Percentiles rank a stretch among this genome's conserved stretches.
Conservation (phyloP, 208 protist species). For the Chromosphaera perkinsii region DNA sequence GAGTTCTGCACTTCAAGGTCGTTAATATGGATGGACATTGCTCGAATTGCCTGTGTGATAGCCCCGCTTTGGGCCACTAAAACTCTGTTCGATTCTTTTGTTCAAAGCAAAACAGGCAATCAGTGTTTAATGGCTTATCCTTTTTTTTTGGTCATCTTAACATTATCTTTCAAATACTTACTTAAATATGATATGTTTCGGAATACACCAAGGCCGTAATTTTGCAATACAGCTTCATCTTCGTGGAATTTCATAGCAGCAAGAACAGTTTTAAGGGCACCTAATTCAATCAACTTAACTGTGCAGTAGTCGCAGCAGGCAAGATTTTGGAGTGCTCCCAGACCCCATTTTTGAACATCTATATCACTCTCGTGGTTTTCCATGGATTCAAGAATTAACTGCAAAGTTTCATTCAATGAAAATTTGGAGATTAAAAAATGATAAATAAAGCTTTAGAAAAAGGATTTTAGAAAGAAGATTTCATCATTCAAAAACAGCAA, state of each 20-base stretch:
- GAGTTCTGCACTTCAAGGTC: constrained; percentile 28
- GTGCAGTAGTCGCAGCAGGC: constrained; percentile 21
- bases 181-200: constrained; percentile 34
- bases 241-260: background rate
- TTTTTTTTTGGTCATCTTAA: background rate
- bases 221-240: constrained; percentile 19
- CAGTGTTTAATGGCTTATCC: background rate
- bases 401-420: too few relatives aligned
- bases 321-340: constrained; percentile 35
- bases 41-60: constrained; percentile 6
- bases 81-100: constrained; percentile 19
- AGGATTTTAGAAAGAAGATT: too few relatives aligned
- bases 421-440: too few relatives aligned
- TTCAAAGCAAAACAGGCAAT: background rate
- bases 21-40: constrained; percentile 5
- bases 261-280: constrained; percentile 2
- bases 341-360: constrained; percentile 31
- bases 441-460: too few relatives aligned
- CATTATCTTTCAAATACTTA: constrained; percentile 1
- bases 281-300: constrained; percentile 9
- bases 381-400: background rate
- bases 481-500: too few relatives aligned
- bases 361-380: background rate
- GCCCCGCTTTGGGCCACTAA: constrained; percentile 25
- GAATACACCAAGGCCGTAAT: constrained; percentile 32